Evolutionary conservation across 768 basidiomycete species (phyloP).

Genomic region (Serendipita sp.): DNA sequence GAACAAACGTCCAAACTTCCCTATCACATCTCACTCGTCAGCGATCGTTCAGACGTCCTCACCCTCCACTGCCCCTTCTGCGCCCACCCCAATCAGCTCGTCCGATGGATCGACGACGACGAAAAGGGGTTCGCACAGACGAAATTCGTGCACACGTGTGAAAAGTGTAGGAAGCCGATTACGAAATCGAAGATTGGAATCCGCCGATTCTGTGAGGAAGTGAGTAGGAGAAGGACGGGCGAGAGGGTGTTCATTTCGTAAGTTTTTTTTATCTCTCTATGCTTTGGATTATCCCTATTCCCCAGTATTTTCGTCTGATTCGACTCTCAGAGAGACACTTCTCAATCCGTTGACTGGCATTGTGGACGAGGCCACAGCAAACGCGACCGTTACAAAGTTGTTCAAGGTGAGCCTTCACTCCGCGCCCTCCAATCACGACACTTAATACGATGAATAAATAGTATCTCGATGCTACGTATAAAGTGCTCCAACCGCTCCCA

Average conservation of each 20-base stretch:
- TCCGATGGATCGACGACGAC: neutral
- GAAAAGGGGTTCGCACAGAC: neutral
- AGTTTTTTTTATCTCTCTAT: neutral
- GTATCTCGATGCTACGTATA: neutral
- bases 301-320: no score
- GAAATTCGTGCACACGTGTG: neutral
- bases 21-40: neutral
- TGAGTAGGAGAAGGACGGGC: neutral
- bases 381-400: neutral
- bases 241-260: neutral
- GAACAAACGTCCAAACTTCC: neutral
- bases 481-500: neutral
- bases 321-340: neutral
- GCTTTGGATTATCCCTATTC: neutral
- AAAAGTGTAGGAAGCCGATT: neutral
- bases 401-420: neutral
- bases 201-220: neutral
- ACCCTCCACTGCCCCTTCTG: neutral
- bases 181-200: neutral
- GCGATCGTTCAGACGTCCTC: neutral
- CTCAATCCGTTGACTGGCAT: neutral
- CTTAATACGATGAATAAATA: neutral
- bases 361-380: neutral
- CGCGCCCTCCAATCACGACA: neutral
- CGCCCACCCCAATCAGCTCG: neutral